Conservation (phyloP, 2,329 filamentous ascomycete genomes). For the Lachnellula suecica region DNA sequence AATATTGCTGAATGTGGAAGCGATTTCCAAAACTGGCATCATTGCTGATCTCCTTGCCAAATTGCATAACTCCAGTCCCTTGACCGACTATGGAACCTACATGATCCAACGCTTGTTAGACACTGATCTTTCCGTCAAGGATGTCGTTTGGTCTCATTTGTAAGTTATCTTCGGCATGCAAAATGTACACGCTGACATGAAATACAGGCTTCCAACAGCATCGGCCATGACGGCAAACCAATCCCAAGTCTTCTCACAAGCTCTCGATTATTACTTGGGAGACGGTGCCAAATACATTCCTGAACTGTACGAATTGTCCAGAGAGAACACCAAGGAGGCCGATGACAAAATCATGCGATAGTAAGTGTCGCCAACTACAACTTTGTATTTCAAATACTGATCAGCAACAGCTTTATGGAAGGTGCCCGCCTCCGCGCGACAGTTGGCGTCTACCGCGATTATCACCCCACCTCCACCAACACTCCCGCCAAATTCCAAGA, state of each 20-base stretch:
- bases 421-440: slow-evolving; percentile 67
- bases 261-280: slow-evolving; percentile 71
- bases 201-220: slow-evolving; percentile 50
- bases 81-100: slow-evolving; percentile 64
- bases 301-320: slow-evolving; percentile 60
- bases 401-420: slow-evolving; percentile 56
- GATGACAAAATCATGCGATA: slow-evolving; percentile 65
- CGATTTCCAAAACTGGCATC: slow-evolving; percentile 48
- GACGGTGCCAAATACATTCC: slow-evolving; percentile 54
- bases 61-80: slow-evolving; percentile 46
- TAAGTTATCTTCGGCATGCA: slow-evolving; percentile 12
- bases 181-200: not conserved
- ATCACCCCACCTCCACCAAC: slow-evolving; percentile 33
- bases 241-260: slow-evolving; percentile 69
- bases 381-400: slow-evolving; percentile 1
- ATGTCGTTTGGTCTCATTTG: slow-evolving; percentile 52
- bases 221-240: slow-evolving; percentile 69
- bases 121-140: slow-evolving; percentile 58
- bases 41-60: slow-evolving; percentile 51
- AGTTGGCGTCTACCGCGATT: slow-evolving; percentile 55
- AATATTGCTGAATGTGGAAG: slow-evolving; percentile 65
- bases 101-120: slow-evolving; percentile 66
- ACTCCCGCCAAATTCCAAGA: slow-evolving; percentile 48
- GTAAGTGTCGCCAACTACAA: slow-evolving; percentile 15
- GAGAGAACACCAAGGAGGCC: slow-evolving; percentile 51